A percentile compares a stretch with the other conserved stretches of the same genome.
phyloP scores from a whole-genome alignment of 2,329 filamentous ascomycete species.

The Albophoma yamanashiensis region DNA sequence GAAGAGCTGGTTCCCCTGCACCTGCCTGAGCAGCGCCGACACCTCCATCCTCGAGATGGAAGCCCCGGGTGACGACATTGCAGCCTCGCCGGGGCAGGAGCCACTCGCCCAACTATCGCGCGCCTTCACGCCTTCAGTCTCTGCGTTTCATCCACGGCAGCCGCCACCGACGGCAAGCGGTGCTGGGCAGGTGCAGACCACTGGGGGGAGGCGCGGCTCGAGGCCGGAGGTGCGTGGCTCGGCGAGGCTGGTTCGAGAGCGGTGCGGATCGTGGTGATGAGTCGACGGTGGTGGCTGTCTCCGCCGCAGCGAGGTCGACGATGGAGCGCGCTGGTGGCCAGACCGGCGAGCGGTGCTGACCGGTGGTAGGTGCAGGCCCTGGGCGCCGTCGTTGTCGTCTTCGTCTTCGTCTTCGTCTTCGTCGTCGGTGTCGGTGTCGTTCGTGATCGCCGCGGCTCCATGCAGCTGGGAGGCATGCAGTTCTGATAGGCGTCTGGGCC shows the following conservation, averaged over 20 bases:
- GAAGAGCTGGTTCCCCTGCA: slow-evolving; percentile 33
- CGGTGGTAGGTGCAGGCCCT: not conserved
- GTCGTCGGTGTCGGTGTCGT: not conserved
- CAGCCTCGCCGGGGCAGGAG: not conserved
- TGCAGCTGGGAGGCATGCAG: not conserved
- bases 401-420: not conserved
- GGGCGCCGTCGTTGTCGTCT: not conserved
- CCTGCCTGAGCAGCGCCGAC: slow-evolving; percentile 30
- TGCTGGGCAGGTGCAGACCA: not conserved
- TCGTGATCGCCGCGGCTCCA: not conserved
- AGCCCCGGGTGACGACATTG: slow-evolving; percentile 15
- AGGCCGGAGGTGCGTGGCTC: not conserved
- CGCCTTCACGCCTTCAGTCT: not conserved
- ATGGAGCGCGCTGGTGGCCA: not conserved
- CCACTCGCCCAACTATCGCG: not conserved
- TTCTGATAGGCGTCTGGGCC: not conserved
- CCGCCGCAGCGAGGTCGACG: too few species aligned
- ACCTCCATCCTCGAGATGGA: slow-evolving; percentile 30
- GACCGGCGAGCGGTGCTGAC: not conserved
- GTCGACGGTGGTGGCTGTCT: not conserved
- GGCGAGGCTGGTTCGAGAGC: not conserved
- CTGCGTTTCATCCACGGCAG: not conserved
- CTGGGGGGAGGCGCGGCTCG: not conserved
- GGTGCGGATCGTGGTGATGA: not conserved
- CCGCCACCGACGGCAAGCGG: not conserved